Evolutionary conservation across 75 land plant genomes (phyloP).

Genomic region (Selaginella tamariscina): DNA sequence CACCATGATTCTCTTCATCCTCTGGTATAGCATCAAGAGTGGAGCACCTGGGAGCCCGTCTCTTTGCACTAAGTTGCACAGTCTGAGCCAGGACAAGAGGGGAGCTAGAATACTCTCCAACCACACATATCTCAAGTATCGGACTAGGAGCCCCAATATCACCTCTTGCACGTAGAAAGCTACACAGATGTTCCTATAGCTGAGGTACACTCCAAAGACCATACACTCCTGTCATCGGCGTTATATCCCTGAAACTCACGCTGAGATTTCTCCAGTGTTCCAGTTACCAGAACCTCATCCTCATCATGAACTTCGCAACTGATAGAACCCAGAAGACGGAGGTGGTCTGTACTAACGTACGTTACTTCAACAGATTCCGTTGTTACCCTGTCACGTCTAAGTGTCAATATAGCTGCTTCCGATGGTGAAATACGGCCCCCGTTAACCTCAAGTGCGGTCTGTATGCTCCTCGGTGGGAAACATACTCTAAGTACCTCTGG

Average conservation of each 20-base stretch:
- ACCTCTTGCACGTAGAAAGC: too few species aligned
- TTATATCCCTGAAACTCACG: neutral
- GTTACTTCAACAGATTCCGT: conserved; percentile 46
- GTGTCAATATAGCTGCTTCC: conserved; percentile 32
- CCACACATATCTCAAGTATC: conserved; percentile 66
- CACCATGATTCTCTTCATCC: conserved; percentile 28
- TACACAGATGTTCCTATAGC: too few species aligned
- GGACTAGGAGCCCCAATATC: too few species aligned
- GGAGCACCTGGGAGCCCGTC: conserved; percentile 20
- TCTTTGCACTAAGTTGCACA: conserved; percentile 33
- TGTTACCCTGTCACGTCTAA: conserved; percentile 52
- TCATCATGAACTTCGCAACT: conserved; percentile 50
- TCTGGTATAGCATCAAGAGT: conserved; percentile 50
- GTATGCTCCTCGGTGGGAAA: conserved; percentile 41
- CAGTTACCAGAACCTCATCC: conserved; percentile 40
- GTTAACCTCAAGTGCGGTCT: conserved; percentile 60
- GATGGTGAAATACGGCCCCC: conserved; percentile 57
- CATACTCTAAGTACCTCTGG: conserved; percentile 35
- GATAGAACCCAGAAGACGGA: conserved; percentile 36
- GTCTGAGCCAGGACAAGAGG: conserved; percentile 55
- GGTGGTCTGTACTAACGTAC: conserved; percentile 57
- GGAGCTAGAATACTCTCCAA: conserved; percentile 30
- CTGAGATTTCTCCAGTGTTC: conserved; percentile 29
- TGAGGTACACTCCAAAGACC: neutral
- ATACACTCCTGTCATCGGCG: neutral